Conservation (phyloP, 768 basidiomycete species). For the Boletus patriciae region DNA sequence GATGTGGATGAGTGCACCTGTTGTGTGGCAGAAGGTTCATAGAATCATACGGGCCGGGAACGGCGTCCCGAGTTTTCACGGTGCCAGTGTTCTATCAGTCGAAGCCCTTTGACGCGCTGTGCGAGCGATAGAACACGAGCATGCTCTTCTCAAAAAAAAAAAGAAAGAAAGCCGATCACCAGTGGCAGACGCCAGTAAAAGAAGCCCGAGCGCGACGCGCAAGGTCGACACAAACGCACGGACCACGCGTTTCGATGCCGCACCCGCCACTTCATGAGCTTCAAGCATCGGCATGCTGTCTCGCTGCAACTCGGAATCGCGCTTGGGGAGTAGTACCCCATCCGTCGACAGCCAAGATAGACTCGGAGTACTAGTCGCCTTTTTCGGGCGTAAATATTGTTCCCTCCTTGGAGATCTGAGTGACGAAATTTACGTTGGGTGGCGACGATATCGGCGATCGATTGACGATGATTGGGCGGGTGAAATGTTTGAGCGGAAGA, state of each 20-base stretch:
- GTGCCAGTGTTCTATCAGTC: neutral
- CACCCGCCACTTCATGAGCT: neutral
- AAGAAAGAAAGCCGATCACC: neutral
- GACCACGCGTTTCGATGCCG: neutral
- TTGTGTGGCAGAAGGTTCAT: neutral
- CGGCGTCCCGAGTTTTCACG: slow-evolving; percentile 2
- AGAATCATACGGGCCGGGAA: too few relatives aligned
- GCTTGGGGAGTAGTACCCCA: neutral
- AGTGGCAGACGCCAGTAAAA: neutral
- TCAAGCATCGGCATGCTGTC: neutral
- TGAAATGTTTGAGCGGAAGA: neutral
- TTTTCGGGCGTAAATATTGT: too few relatives aligned
- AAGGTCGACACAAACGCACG: neutral
- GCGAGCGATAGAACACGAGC: neutral
- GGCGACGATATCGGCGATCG: neutral
- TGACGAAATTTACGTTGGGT: neutral
- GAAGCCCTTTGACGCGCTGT: neutral
- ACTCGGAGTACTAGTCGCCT: too few relatives aligned
- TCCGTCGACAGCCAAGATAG: neutral
- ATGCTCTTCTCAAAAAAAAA: too few relatives aligned
- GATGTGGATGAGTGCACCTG: neutral
- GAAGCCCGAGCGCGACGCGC: neutral
- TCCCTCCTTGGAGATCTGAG: neutral
- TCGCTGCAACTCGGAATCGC: neutral
- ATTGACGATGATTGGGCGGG: neutral